Conservation (phyloP, 2,329 filamentous ascomycete species). For the Aspergillus sclerotialis region DNA sequence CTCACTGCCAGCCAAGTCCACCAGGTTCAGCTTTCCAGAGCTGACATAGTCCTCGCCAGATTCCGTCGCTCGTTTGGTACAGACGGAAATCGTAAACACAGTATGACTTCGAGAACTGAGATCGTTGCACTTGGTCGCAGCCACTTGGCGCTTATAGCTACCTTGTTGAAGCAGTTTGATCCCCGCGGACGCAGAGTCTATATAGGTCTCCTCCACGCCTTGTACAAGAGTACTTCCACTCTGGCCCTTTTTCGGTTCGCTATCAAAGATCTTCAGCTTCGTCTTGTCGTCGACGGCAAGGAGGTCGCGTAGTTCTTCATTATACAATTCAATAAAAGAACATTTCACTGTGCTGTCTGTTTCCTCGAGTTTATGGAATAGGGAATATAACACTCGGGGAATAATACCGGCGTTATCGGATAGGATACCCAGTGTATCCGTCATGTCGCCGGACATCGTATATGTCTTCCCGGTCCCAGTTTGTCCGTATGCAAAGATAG, state of each 20-base stretch:
- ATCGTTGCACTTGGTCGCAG: slow-evolving; percentile 98
- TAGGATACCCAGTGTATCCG: slow-evolving; percentile 72
- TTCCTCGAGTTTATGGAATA: slow-evolving; percentile 80
- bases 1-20: slow-evolving; percentile 93
- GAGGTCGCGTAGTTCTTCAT: slow-evolving; percentile 89
- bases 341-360: slow-evolving; percentile 88
- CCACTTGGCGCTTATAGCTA: slow-evolving; percentile 93
- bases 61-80: slow-evolving; percentile 73
- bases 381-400: slow-evolving; percentile 75
- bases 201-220: slow-evolving; percentile 95
- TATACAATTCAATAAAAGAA: slow-evolving; percentile 98
- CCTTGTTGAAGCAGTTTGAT: slow-evolving; percentile 84
- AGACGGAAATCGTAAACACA: slow-evolving; percentile 91
- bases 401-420: slow-evolving; percentile 94
- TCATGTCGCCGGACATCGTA: slow-evolving; percentile 98
- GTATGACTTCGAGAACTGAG: slow-evolving; percentile 95
- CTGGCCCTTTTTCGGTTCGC: slow-evolving; percentile 68
- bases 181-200: slow-evolving; percentile 74
- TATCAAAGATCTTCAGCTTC: slow-evolving; percentile 94
- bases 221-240: slow-evolving; percentile 75
- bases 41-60: slow-evolving; percentile 85
- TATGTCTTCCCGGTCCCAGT: slow-evolving; percentile 98
- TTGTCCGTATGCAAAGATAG: slow-evolving; percentile 96
- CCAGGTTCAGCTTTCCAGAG: slow-evolving; percentile 89
- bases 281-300: slow-evolving; percentile 71